Evolutionary conservation across 192 early-diverging fungal species (phyloP).

Genomic region (Coemansia sp.): DNA sequence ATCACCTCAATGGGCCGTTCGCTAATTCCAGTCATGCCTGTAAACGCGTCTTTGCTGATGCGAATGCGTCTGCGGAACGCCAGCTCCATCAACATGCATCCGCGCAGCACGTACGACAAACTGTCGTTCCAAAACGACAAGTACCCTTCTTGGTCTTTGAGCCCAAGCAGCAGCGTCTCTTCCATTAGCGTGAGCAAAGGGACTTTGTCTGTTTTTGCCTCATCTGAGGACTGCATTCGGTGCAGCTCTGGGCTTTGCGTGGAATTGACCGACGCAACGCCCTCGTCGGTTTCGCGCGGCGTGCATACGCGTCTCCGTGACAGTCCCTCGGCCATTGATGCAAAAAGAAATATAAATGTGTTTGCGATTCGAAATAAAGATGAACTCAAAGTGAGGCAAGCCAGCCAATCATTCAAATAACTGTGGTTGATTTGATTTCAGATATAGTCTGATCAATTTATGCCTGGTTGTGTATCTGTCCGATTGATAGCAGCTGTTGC

Average conservation of each 20-base stretch:
- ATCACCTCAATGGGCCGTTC: slow-evolving; percentile 86
- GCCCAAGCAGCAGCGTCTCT: slow-evolving; percentile 87
- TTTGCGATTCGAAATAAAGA: too few relatives aligned
- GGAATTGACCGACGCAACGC: neutral
- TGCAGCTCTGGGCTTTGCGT: neutral
- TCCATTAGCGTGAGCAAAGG: slow-evolving; percentile 92
- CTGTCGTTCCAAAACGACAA: slow-evolving; percentile 99
- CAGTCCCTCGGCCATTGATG: slow-evolving; percentile 45
- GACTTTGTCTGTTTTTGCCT: slow-evolving; percentile 45
- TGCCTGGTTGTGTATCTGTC: too few relatives aligned
- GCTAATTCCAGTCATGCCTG: slow-evolving; percentile 61
- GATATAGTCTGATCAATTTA: too few relatives aligned
- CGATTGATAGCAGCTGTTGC: too few relatives aligned
- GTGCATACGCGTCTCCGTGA: slow-evolving; percentile 48
- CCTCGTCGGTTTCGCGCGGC: slow-evolving; percentile 27
- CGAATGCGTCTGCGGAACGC: slow-evolving; percentile 88
- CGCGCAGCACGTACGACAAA: slow-evolving; percentile 93
- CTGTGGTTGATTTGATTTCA: too few relatives aligned
- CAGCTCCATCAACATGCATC: slow-evolving; percentile 94
- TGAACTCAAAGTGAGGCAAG: too few relatives aligned
- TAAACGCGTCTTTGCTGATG: slow-evolving; percentile 79
- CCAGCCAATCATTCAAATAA: too few relatives aligned
- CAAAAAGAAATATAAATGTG: neutral
- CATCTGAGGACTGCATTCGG: slow-evolving; percentile 3
- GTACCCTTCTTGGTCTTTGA: slow-evolving; percentile 93